phyloP scores from a whole-genome alignment of 495 filamentous ascomycete species.

The Aspergillus sparsus region DNA sequence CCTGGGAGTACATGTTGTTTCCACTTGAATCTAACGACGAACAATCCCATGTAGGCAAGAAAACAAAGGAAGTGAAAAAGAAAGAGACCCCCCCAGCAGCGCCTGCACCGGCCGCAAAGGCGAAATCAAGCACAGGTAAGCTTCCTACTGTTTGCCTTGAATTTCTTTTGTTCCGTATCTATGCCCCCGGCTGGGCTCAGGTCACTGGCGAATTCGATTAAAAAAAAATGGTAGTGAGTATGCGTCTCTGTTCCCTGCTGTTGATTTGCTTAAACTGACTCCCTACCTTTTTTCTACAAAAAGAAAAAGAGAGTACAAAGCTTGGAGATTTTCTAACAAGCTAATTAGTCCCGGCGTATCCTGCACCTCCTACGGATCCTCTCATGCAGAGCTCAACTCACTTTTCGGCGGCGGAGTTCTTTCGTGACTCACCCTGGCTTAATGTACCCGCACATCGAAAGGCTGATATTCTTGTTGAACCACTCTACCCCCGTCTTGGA shows the following conservation, averaged over 20 bases:
- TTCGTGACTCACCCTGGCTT: slow-evolving; percentile 84
- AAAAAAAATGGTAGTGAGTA: slow-evolving; percentile 17
- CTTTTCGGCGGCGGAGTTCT: slow-evolving; percentile 62
- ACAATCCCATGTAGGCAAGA: slow-evolving; percentile 41
- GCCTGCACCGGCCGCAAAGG: slow-evolving; percentile 39
- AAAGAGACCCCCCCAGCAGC: slow-evolving; percentile 36
- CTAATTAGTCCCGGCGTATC: slow-evolving; percentile 41
- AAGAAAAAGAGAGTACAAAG: slow-evolving; percentile 22
- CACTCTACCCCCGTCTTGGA: slow-evolving; percentile 57
- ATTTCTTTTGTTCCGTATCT: slow-evolving; percentile 17
- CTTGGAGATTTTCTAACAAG: slow-evolving; percentile 48
- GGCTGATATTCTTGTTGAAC: slow-evolving; percentile 65
- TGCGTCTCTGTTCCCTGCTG: slow-evolving; percentile 15
- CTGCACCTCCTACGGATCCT: slow-evolving; percentile 24
- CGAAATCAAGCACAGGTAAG: slow-evolving; percentile 53
- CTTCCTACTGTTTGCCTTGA: slow-evolving; percentile 24
- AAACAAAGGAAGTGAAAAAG: slow-evolving; percentile 43
- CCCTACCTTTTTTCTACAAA: not conserved
- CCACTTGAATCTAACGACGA: too few relatives aligned
- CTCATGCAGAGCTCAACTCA: slow-evolving; percentile 26
- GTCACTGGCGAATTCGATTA: slow-evolving; percentile 18
- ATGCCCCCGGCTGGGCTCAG: slow-evolving; percentile 39
- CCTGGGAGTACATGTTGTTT: not conserved
- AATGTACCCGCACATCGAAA: slow-evolving; percentile 69
- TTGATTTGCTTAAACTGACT: slow-evolving; percentile 39